Conservation (phyloP, 164 flowering plant species). For the Vitis riparia region DNA sequence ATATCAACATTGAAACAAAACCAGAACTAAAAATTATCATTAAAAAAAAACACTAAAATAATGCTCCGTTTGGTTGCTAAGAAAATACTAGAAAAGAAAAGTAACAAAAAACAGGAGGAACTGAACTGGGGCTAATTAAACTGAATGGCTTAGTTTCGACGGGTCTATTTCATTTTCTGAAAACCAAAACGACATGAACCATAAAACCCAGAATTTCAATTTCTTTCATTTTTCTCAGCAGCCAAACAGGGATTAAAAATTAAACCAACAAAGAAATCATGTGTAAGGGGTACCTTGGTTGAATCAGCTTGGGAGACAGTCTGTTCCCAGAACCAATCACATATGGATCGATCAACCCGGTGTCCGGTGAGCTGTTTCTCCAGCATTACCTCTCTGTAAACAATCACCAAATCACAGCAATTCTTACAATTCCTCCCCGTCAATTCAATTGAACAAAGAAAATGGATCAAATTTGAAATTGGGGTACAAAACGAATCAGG, state of each 20-base stretch:
- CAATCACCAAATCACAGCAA: constrained; percentile 6
- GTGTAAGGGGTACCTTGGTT: constrained; percentile 54
- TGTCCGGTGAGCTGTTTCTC: constrained; percentile 96
- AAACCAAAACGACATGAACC: not conserved
- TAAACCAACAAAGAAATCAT: not conserved
- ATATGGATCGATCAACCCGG: constrained; percentile 86
- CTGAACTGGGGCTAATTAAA: no score
- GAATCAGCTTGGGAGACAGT: constrained; percentile 70
- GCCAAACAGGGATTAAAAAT: not conserved
- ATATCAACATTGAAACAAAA: no score
- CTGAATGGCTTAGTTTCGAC: no score
- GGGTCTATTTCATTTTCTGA: no score
- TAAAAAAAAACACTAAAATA: no score
- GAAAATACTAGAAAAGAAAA: no score
- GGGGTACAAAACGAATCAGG: no score
- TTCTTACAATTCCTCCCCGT: not conserved
- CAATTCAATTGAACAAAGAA: not conserved
- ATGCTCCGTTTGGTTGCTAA: no score
- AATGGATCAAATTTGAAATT: not conserved
- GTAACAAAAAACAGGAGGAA: no score
- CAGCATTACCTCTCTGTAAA: constrained; percentile 82
- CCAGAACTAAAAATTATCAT: not conserved
- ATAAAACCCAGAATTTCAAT: not conserved
- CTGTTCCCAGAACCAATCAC: constrained; percentile 95
- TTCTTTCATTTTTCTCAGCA: not conserved